A percentile compares a stretch with the other conserved stretches of the same genome.
Evolutionary conservation across 1,139 yeast species (phyloP).

Genomic region (Candida pseudocylindracea): DNA sequence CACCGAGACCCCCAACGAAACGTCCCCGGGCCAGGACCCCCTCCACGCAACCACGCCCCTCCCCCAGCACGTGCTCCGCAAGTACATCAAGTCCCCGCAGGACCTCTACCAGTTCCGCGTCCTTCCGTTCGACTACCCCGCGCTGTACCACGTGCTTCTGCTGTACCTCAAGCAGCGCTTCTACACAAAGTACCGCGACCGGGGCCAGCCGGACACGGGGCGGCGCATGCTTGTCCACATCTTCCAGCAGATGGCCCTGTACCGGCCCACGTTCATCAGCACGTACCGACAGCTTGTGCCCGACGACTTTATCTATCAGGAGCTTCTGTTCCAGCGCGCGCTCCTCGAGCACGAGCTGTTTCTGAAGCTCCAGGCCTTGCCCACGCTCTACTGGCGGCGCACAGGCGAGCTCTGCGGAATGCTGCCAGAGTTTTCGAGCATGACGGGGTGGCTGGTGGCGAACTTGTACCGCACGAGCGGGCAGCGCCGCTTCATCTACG

Average conservation of each 20-base stretch:
- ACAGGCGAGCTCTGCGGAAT: conserved; percentile 43
- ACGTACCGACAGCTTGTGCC: conserved; percentile 44
- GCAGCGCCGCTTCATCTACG: conserved; percentile 14
- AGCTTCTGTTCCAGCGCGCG: conserved; percentile 47
- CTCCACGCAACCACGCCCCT: background rate
- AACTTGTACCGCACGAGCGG: conserved; percentile 24
- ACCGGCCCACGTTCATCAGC: conserved; percentile 52
- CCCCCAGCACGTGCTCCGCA: conserved; percentile 21
- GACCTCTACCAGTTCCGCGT: conserved; percentile 36
- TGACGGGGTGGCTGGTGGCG: conserved; percentile 19
- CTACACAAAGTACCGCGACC: conserved; percentile 7
- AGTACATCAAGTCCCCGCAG: conserved; percentile 37
- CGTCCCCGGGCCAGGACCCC: background rate
- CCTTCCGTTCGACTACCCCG: conserved; percentile 42
- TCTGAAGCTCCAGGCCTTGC: conserved; percentile 35
- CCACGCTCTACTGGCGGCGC: conserved; percentile 58
- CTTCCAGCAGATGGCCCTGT: conserved; percentile 44
- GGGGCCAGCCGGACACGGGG: conserved; percentile 6
- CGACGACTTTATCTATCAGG: conserved; percentile 41
- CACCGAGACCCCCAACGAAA: no score
- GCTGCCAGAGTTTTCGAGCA: no score
- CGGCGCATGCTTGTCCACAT: conserved; percentile 27
- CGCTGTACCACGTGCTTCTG: conserved; percentile 40
- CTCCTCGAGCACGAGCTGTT: conserved; percentile 41
- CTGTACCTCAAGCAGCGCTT: conserved; percentile 31